Base-by-base conservation (phyloP, 2,329 filamentous ascomycete genomes). In the Epichloe brachyelytri region DNA sequence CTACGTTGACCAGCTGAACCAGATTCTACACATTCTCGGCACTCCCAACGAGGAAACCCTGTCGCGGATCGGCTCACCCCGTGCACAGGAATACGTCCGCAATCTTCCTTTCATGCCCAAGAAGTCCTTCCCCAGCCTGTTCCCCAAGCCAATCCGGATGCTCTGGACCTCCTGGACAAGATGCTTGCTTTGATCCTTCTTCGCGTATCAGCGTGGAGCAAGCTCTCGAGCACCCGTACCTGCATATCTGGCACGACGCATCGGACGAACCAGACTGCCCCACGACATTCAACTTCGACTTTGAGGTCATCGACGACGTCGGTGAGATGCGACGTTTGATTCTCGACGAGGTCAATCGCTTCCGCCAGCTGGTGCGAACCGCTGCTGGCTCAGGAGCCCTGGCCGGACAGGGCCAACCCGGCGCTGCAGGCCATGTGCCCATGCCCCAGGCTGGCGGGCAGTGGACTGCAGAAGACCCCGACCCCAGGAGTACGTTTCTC, bases 1-100 rank as follows among this genome's bases (percentile, higher is more conserved):
- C 73, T 98, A 98, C 64, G 93, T 98, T 68, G 93, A 98, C 71
- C 93, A 98, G 75, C 82, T 98, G 58, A 98, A 98, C 77, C 93
- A 98, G 72, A 98, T 98, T 64, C 79, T 98, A 51, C 90, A 97
- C 75, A 96, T 95, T 67, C 85, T 98, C 50, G 93, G 93, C 57
- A 98, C 91, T 1, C 93, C 93, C 40, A 95, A 91, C 64, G 91
- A 97, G 69, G 88, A 95, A 66, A 98, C 93, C 0, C 78, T 98
- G 19, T 84, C 82, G 26, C 87, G 93, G 57, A 98, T 98, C 64
- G 93, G 93, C 50, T 96, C 90, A 4, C 89, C 89, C 11, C 86
- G 93, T 57, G 93, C 93, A 15, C 93, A 97, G 71, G 93, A 98
- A 70, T 98, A 98, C 71, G 93, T 98, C 54, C 87, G 93, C 62